Conservation (phyloP, 192 early-diverging fungal species). For the Phycomyces nitens region DNA sequence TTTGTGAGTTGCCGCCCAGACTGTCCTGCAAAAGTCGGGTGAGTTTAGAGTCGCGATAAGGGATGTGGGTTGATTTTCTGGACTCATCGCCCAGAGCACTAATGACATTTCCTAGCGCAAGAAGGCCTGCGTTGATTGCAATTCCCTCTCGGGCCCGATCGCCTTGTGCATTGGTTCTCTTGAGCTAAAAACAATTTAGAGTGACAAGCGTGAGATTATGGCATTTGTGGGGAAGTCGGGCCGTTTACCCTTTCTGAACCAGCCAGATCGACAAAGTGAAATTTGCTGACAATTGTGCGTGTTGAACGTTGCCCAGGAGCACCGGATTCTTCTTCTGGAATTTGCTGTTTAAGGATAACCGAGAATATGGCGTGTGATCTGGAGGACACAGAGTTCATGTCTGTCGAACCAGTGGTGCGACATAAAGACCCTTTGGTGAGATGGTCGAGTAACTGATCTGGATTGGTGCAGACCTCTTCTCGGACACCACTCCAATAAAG, state of each 20-base stretch:
- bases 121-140: conserved; percentile 90
- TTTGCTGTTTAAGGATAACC: conserved; percentile 78
- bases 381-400: conserved; percentile 93
- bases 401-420: conserved; percentile 83
- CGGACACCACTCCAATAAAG: conserved; percentile 83
- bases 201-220: too few relatives aligned
- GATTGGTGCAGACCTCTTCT: conserved; percentile 65
- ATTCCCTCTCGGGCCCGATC: conserved; percentile 96
- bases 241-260: conserved; percentile 80
- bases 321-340: conserved; percentile 33
- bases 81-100: conserved; percentile 85
- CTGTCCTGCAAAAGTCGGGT: conserved; percentile 95
- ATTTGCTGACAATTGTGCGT: conserved; percentile 54
- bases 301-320: neutral
- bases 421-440: conserved; percentile 52
- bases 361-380: conserved; percentile 97
- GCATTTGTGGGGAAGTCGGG: neutral
- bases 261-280: conserved; percentile 98
- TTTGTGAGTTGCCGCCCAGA: conserved; percentile 90
- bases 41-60: conserved; percentile 92
- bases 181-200: conserved; percentile 47
- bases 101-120: conserved; percentile 97
- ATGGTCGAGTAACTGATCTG: conserved; percentile 55
- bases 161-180: conserved; percentile 87
- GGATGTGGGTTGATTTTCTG: conserved; percentile 68